Percentiles rank a stretch among this genome's conserved stretches.
Conservation (phyloP, 257 asterid species). For the Mentha longifolia region DNA sequence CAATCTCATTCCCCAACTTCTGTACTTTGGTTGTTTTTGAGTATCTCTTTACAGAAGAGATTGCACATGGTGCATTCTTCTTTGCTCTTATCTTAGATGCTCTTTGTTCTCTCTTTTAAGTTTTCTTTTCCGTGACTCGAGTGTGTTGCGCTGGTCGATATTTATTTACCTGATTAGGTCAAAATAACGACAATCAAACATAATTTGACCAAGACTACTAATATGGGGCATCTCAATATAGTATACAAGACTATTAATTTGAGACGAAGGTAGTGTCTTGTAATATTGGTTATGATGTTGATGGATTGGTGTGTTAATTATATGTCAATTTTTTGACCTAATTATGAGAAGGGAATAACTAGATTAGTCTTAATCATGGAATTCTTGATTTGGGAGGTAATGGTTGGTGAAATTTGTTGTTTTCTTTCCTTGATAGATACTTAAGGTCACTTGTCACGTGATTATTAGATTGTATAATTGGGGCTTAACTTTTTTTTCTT, state of each 20-base stretch:
- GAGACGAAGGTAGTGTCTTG: too few species aligned
- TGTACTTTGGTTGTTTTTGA: slow-evolving; percentile 47
- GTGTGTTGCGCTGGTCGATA: background rate
- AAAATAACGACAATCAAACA: too few species aligned
- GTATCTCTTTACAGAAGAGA: slow-evolving; percentile 63
- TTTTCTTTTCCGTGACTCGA: background rate
- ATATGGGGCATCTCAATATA: too few species aligned
- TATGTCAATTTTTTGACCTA: background rate
- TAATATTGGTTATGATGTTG: background rate
- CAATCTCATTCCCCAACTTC: slow-evolving; percentile 45
- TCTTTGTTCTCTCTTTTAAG: slow-evolving; percentile 34
- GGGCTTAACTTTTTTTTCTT: background rate
- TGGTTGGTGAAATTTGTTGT: slow-evolving; percentile 31
- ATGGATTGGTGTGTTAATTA: background rate
- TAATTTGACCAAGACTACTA: too few species aligned
- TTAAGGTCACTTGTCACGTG: slow-evolving; percentile 30
- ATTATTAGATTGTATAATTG: slow-evolving; percentile 12
- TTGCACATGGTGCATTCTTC: slow-evolving; percentile 55
- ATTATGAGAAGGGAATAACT: background rate
- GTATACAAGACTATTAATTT: too few species aligned
- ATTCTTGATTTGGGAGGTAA: slow-evolving; percentile 13
- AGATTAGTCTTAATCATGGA: background rate
- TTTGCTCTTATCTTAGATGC: slow-evolving; percentile 39
- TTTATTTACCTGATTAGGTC: background rate
- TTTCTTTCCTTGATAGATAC: slow-evolving; percentile 12